Evolutionary conservation across 306 rosid genomes (phyloP).

Genomic region (Delonix regia): DNA sequence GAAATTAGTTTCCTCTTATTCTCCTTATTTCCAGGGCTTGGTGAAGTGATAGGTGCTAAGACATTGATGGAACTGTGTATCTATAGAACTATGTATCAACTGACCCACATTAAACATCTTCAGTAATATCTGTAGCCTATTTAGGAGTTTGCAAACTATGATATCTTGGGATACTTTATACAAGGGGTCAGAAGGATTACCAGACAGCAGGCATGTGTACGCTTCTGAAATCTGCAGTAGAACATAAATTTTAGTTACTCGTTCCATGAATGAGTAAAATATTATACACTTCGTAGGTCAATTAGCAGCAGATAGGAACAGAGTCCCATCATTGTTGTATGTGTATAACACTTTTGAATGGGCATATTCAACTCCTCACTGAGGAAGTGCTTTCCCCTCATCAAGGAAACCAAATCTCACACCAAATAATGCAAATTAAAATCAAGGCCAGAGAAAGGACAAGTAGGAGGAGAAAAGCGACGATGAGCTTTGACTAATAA

Average conservation of each 20-base stretch:
- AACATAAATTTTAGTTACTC: constrained; percentile 34
- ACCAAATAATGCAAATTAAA: constrained; percentile 17
- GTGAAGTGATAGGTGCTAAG: not conserved
- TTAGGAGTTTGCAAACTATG: constrained; percentile 31
- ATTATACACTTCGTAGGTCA: not conserved
- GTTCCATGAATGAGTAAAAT: not conserved
- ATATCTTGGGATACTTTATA: constrained; percentile 1
- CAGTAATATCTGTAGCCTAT: constrained; percentile 1
- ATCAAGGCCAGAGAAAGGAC: constrained; percentile 2
- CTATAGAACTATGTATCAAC: constrained; percentile 41
- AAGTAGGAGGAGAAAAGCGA: not conserved
- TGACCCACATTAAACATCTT: constrained; percentile 28
- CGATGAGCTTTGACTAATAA: not conserved
- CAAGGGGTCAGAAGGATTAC: constrained; percentile 47
- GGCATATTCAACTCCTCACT: not conserved
- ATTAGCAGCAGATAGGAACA: not conserved
- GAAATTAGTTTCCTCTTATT: constrained; percentile 1
- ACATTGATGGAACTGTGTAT: constrained; percentile 35
- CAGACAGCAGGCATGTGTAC: constrained; percentile 58
- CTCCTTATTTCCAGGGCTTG: not conserved
- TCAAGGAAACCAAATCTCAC: constrained; percentile 5
- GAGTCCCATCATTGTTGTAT: not conserved
- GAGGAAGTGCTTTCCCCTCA: not conserved
- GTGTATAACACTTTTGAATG: not conserved
- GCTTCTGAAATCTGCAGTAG: constrained; percentile 80